phyloP scores from a whole-genome alignment of 371 early-diverging fungal species.

The Apophysomyces elegans region DNA sequence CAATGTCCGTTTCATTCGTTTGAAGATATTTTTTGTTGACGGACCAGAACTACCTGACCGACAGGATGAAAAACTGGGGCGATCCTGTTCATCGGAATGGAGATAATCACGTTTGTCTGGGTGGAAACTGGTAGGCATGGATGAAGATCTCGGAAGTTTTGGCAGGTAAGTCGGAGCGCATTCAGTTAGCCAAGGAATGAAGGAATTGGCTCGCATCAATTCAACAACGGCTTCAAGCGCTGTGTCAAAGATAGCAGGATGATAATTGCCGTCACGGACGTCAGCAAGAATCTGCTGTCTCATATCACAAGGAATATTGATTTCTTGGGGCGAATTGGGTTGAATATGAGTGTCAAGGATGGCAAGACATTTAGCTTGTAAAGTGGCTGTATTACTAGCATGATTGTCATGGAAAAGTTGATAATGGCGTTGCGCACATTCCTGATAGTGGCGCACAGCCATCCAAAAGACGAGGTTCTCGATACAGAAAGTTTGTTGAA shows the following conservation, averaged over 20 bases:
- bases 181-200: constrained; percentile 41
- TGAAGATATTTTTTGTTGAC: not conserved
- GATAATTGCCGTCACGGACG: constrained; percentile 25
- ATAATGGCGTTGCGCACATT: constrained; percentile 9
- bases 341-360: constrained; percentile 40
- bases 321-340: constrained; percentile 53
- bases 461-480: constrained; percentile 53
- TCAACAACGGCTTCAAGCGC: constrained; percentile 48
- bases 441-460: constrained; percentile 40
- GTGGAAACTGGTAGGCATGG: constrained; percentile 3
- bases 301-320: constrained; percentile 57
- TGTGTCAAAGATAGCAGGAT: constrained; percentile 35
- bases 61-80: constrained; percentile 4
- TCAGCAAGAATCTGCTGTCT: constrained; percentile 41
- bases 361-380: constrained; percentile 20
- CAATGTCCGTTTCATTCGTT: constrained; percentile 5
- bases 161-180: constrained; percentile 11
- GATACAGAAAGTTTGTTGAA: constrained; percentile 45
- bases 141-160: constrained; percentile 6
- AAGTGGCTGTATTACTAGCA: not conserved
- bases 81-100: not conserved
- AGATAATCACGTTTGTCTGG: not conserved
- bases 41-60: not conserved
- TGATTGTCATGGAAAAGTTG: not conserved
- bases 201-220: constrained; percentile 53